Conservation (phyloP, 1,284 basidiomycete species). For the Boletus semigastroideus region DNA sequence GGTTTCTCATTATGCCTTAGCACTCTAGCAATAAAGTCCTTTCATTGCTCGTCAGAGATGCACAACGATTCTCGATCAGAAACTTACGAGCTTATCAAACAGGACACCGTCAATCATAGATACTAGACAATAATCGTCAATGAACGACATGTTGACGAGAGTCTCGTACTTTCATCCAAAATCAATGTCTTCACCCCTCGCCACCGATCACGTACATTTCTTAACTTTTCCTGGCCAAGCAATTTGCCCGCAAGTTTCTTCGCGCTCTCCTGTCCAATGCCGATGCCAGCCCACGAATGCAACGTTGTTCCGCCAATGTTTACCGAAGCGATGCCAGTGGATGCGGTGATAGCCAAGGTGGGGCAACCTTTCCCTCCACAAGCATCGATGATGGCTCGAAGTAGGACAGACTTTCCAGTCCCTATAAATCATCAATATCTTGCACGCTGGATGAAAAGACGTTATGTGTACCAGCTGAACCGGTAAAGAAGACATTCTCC, state of each 20-base stretch:
- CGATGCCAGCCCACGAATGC: constrained; percentile 92
- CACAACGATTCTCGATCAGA: not conserved
- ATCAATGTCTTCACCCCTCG: constrained; percentile 77
- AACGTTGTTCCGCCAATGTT: constrained; percentile 94
- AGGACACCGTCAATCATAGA: constrained; percentile 97
- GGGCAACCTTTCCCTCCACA: constrained; percentile 57
- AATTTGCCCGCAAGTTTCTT: constrained; percentile 70
- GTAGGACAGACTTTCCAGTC: constrained; percentile 92
- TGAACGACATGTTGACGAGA: not conserved
- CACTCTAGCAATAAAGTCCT: constrained; percentile 55
- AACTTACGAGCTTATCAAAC: constrained; percentile 76
- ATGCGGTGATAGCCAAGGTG: constrained; percentile 89
- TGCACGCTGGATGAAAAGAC: not conserved
- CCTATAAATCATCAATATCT: constrained; percentile 46
- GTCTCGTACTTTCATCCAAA: constrained; percentile 83
- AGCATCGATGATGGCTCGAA: constrained; percentile 84
- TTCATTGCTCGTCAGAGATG: constrained; percentile 7
- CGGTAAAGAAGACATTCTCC: constrained; percentile 78
- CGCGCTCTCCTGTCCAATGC: constrained; percentile 72
- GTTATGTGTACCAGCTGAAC: constrained; percentile 64
- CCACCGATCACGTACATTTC: constrained; percentile 72
- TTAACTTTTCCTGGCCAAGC: constrained; percentile 58
- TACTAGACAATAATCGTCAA: constrained; percentile 48
- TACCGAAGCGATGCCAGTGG: constrained; percentile 89
- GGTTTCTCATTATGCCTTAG: constrained; percentile 66